A percentile compares a stretch with the other conserved stretches of the same genome.
phyloP scores from a whole-genome alignment of 2,329 filamentous ascomycete genomes.

The Coniosporium tulheliwenetii region DNA sequence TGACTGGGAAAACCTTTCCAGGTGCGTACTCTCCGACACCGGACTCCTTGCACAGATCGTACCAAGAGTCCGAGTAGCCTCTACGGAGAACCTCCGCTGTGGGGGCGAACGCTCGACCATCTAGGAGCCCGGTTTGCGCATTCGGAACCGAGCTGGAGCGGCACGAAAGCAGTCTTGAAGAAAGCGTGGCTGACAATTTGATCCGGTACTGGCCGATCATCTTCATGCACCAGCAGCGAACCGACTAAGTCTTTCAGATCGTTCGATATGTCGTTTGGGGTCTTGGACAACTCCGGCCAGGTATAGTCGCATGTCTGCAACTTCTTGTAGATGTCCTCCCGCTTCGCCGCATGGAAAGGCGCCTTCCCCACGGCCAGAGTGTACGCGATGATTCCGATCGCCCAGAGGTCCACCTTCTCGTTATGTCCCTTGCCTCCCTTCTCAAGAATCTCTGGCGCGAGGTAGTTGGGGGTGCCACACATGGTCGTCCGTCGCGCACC shows the following conservation, averaged over 20 bases:
- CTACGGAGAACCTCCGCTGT: slow-evolving; percentile 25
- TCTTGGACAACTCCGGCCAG: slow-evolving; percentile 54
- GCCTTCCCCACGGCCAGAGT: slow-evolving; percentile 94
- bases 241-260: slow-evolving; percentile 69
- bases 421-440: slow-evolving; percentile 91
- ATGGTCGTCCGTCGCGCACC: slow-evolving; percentile 78
- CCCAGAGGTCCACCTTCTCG: slow-evolving; percentile 98
- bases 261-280: slow-evolving; percentile 53
- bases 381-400: slow-evolving; percentile 94
- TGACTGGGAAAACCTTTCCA: slow-evolving; percentile 29
- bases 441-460: slow-evolving; percentile 89
- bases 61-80: slow-evolving; percentile 36
- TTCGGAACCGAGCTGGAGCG: slow-evolving; percentile 30
- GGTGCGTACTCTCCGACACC: slow-evolving; percentile 32
- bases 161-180: slow-evolving; percentile 64
- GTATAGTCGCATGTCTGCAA: slow-evolving; percentile 60
- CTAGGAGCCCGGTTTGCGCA: slow-evolving; percentile 29
- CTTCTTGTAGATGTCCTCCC: slow-evolving; percentile 66
- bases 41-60: slow-evolving; percentile 31
- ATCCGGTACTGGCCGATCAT: slow-evolving; percentile 60
- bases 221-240: slow-evolving; percentile 58
- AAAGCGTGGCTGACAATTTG: slow-evolving; percentile 66
- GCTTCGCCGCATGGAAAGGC: slow-evolving; percentile 84
- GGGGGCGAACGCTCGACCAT: slow-evolving; percentile 29
- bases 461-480: slow-evolving; percentile 96